Evolutionary conservation across 1,284 basidiomycete species (phyloP), one percentile per base, ranked within the genome.

Genomic region (Grifola frondosa): DNA sequence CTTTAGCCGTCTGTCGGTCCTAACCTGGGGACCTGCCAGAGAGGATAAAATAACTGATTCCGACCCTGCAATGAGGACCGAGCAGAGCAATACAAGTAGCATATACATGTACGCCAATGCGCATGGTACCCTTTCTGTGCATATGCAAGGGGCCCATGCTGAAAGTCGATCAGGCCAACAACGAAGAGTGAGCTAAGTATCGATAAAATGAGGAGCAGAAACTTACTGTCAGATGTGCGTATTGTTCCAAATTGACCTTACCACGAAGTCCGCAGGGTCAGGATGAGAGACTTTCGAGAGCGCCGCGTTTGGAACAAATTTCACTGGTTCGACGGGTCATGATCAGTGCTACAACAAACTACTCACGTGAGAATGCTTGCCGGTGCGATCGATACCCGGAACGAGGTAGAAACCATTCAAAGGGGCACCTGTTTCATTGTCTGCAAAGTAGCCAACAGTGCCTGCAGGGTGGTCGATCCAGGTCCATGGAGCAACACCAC

Each of bases 181-280:
- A n/a, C n/a, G n/a, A n/a, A n/a, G n/a, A n/a, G n/a, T n/a, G n/a
- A n/a, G n/a, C n/a, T n/a, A n/a, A n/a, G n/a, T n/a, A n/a, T n/a
- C n/a, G n/a, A n/a, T n/a, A n/a, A n/a, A n/a, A n/a, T n/a, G n/a
- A n/a, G n/a, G n/a, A n/a, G n/a, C n/a, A n/a, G n/a, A n/a, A n/a
- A n/a, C n/a, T n/a, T n/a, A n/a, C n/a, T n/a, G n/a, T 49, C 32
- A 58, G 19, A 56, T 16, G n/a, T 79, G 72, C 0, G 75, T 78
- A 42, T 80, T 81, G 46, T 81, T 77, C 76, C 77, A 80, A 20
- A 80, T 48, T 0, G 77, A 79, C 30, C 77, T 64, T 25, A 79
- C 67, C 1, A 79, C 71, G 44, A 81, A 80, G 35, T 75, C 69
- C 4, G 56, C 60, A 2, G 70, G 67, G 37, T 69, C 54, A 3